Evolutionary conservation across 495 filamentous ascomycete genomes (phyloP), one percentile per base, ranked within the genome.

Genomic region (Mycothermus thermophilus): DNA sequence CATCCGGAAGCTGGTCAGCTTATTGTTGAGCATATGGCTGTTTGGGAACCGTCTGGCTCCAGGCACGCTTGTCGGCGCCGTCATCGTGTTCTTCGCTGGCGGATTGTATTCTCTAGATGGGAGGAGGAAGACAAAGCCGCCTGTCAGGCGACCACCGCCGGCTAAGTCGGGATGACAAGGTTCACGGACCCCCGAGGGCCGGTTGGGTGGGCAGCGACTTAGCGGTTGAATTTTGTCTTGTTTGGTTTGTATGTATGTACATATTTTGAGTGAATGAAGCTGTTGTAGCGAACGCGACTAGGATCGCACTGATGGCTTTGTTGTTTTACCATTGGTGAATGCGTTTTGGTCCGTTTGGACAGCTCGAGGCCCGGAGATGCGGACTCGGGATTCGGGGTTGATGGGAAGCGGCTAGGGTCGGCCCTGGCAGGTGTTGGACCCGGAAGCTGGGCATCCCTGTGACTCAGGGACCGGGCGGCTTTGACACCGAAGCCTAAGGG

Each of bases 1-100:
- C 54, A 79, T 97, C 31, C 71, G 90, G 46, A 97, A 97, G 57
- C 64, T 97, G n/a, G 77, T 92, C 13, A 92, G 83, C 40, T 68
- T 96, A 36, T 53, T 94, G 41, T 48, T 96, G 25, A 95, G 88
- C 40, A 86, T 95, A 40, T 85, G 81, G 66, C 53, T 96, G 3
- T 97, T 97, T 58, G 90, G 88, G 7, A 94, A 96, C 50, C 49
- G 69, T 21, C 57, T 97, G 42, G 70, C 75, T 0, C 56, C 63
- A 3, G 77, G 82, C 24, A 88, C 94, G 27, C 51, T 92, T 26
- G 37, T 83, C 10, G 90, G 90, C 15, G 86, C 87, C 2, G 59
- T 68, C 4, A 66, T 95, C 22, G 92, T 96, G 9, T 96, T 95
- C 62, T 63, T 73, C 9, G 84, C 84, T 8, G 90, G 84, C 31